Conservation (phyloP, 345 rosid species). For the Citrus unshiu region DNA sequence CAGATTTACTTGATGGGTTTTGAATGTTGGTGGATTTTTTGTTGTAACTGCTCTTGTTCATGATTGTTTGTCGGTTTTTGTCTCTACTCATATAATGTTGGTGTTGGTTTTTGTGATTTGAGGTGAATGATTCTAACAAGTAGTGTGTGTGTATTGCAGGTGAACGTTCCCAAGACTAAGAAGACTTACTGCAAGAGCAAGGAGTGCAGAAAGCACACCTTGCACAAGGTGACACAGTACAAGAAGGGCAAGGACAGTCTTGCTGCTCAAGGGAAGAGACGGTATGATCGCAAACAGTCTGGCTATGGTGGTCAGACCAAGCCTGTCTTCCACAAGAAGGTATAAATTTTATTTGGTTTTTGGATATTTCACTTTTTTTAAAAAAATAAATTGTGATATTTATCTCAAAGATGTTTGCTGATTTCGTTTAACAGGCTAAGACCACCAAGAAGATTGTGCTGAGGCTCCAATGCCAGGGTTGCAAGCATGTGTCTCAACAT, state of each 20-base stretch:
- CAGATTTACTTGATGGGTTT: too few relatives aligned
- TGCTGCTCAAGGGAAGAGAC: slow-evolving; percentile 81
- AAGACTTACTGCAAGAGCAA: slow-evolving; percentile 79
- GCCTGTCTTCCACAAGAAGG: slow-evolving; percentile 91
- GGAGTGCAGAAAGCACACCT: slow-evolving; percentile 75
- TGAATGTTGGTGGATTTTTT: too few relatives aligned
- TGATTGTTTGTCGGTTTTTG: too few relatives aligned
- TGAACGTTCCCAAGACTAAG: slow-evolving; percentile 86
- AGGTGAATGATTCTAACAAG: neutral
- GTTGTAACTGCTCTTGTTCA: too few relatives aligned
- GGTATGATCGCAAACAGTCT: slow-evolving; percentile 78
- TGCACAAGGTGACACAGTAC: slow-evolving; percentile 83
- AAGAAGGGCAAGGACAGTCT: slow-evolving; percentile 84
- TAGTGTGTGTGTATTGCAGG: slow-evolving; percentile 27
- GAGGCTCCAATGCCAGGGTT: slow-evolving; percentile 79
- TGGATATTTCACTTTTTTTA: neutral
- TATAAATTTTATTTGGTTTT: neutral
- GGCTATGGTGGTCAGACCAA: slow-evolving; percentile 89
- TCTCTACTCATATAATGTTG: too few relatives aligned
- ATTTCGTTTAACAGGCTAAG: slow-evolving; percentile 44
- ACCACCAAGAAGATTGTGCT: slow-evolving; percentile 83
- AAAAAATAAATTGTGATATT: neutral
- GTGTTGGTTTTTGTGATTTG: neutral
- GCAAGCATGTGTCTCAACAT: slow-evolving; percentile 80
- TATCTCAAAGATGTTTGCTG: neutral